Conservation (phyloP, 1,284 basidiomycete species). For the Sanghuangporus baumii region DNA sequence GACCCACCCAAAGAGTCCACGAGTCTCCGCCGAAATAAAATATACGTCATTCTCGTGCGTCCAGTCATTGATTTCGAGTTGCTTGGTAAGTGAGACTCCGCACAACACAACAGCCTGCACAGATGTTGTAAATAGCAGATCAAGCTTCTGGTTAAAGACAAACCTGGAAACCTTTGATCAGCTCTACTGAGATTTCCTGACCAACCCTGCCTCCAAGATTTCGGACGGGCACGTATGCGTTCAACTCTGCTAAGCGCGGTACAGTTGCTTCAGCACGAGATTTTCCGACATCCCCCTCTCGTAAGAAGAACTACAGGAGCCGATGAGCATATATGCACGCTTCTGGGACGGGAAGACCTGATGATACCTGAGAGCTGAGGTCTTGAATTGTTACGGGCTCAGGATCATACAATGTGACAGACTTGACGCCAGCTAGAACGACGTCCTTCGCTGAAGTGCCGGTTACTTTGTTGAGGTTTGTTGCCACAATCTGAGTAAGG, state of each 20-base stretch:
- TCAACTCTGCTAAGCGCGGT: conserved; percentile 91
- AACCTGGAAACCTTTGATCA: conserved; percentile 86
- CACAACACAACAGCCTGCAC: conserved; percentile 84
- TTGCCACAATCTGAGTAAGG: conserved; percentile 7
- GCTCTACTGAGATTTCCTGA: conserved; percentile 70
- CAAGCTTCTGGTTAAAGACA: conserved; percentile 21
- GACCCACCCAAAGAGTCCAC: conserved; percentile 89
- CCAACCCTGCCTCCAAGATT: conserved; percentile 66
- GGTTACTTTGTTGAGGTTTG: background rate
- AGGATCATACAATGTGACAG: conserved; percentile 94
- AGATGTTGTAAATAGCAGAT: conserved; percentile 3
- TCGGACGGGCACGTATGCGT: conserved; percentile 93
- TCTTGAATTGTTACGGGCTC: conserved; percentile 84
- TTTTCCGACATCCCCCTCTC: conserved; percentile 83
- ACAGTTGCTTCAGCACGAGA: conserved; percentile 83
- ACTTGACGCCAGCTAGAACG: conserved; percentile 95
- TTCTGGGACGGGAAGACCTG: background rate
- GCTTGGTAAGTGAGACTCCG: conserved; percentile 72
- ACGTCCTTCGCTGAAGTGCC: conserved; percentile 85
- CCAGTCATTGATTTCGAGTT: conserved; percentile 94
- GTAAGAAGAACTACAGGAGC: conserved; percentile 82
- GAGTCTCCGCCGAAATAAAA: conserved; percentile 90
- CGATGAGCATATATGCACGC: conserved; percentile 7
- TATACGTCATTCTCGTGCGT: conserved; percentile 84
- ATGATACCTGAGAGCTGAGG: conserved; percentile 85